Base-by-base conservation (phyloP, 768 basidiomycete species). In the Trichaptum fuscoviolaceum region DNA sequence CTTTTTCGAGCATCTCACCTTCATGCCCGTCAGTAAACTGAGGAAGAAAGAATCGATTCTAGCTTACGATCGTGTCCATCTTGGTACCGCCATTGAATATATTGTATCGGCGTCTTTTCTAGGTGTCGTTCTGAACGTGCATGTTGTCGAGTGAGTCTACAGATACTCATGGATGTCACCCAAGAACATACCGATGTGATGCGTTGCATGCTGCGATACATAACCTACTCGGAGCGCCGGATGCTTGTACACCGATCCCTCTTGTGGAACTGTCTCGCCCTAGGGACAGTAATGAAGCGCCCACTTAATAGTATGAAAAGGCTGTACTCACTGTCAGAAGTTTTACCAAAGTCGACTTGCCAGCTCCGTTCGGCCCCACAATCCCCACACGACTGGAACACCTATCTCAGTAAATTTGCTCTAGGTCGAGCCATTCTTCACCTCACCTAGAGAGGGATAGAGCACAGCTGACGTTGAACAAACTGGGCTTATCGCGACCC, bases 11-110 rank as follows among this genome's bases (percentile, higher is more conserved):
- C 36, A 96, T 79, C 79, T 99, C 96, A 70, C 91, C 91, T 93
- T 66, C 67, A 67, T 62, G 68, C 60, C 62, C 27, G 34, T 65
- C 58, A 67, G 63, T 63, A 61, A 63, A 66, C 60, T 63, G 23
- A 18, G 20, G 60, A 59, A 42, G 65, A 42, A 67, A 52, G 59
- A 26, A 52, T 66, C 27, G 68, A 70, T 58, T 63, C 67, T 66
- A 67, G 57, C 87, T 70, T 75, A 92, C 95, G 91, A 83, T 99
- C 96, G 77, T 96, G 92, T 62, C 96, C 96, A 77, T 97, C 96
- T 75, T 98, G 96, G 87, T 95, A 99, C 71, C 96, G 91, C 96
- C 96, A 99, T 80, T 97, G 95, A 72, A 98, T 97, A 74, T 99
- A 99, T 65, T 90, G 91, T 67, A 96, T 92, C 26, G 96, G 93